Conservation (phyloP, 768 basidiomycete species). For the Leccinum imitatum region DNA sequence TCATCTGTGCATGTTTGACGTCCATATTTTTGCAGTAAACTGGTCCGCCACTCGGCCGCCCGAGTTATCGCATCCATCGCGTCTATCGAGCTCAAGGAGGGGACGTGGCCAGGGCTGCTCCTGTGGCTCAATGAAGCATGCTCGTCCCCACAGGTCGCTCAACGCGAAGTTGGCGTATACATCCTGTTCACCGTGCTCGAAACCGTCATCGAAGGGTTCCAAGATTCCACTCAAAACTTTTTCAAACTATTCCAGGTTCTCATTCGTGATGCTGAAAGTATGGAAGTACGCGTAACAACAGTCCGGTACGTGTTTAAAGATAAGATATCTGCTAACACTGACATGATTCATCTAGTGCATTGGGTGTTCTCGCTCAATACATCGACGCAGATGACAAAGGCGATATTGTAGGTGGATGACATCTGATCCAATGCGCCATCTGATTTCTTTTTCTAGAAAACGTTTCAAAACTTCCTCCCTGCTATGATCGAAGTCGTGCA, state of each 20-base stretch:
- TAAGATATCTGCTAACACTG: slow-evolving; percentile 1
- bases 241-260: slow-evolving; percentile 78
- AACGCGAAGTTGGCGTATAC: slow-evolving; percentile 91
- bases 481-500: slow-evolving; percentile 87
- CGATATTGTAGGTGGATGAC: slow-evolving; percentile 63
- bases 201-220: slow-evolving; percentile 86
- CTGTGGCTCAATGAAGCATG: slow-evolving; percentile 84
- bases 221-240: slow-evolving; percentile 67
- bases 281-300: slow-evolving; percentile 88
- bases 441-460: slow-evolving; percentile 49
- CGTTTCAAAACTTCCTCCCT: slow-evolving; percentile 86
- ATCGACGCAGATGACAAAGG: slow-evolving; percentile 84
- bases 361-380: slow-evolving; percentile 92
- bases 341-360: slow-evolving; percentile 47
- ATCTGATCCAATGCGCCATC: neutral
- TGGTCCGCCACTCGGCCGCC: slow-evolving; percentile 90
- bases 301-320: slow-evolving; percentile 52
- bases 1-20: neutral
- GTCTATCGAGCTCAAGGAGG: slow-evolving; percentile 75
- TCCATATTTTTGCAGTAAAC: slow-evolving; percentile 51
- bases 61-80: slow-evolving; percentile 94
- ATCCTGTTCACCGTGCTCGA: slow-evolving; percentile 92
- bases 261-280: slow-evolving; percentile 78
- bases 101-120: slow-evolving; percentile 83
- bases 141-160: slow-evolving; percentile 59